Conservation (phyloP, 257 asterid species). For the Handroanthus guayacan region DNA sequence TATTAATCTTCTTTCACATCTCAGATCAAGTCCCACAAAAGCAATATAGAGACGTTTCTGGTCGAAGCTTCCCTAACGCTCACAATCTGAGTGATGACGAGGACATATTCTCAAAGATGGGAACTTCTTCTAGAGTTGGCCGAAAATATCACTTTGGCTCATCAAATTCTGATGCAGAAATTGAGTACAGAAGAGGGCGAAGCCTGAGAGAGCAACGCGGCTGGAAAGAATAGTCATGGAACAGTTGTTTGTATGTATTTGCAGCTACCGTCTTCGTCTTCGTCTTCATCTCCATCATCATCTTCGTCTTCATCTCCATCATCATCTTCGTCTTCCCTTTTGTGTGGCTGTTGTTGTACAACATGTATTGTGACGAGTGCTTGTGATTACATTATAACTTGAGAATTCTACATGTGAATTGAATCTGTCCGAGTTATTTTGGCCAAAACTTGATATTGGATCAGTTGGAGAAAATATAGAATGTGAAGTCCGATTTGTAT, state of each 20-base stretch:
- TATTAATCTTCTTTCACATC: background rate
- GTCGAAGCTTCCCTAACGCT: conserved; percentile 36
- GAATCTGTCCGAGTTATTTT: too few relatives aligned
- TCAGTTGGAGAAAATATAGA: background rate
- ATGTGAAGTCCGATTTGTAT: background rate
- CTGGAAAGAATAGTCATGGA: conserved; percentile 28
- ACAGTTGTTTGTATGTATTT: conserved; percentile 41
- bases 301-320: background rate
- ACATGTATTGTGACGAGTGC: conserved; percentile 9
- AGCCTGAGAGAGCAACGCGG: conserved; percentile 54
- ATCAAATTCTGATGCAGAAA: conserved; percentile 71
- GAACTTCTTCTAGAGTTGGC: conserved; percentile 46
- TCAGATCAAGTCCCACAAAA: conserved; percentile 48
- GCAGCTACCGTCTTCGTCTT: conserved; percentile 32
- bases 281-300: background rate
- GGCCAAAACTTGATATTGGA: background rate
- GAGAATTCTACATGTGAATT: background rate
- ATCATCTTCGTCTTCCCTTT: background rate
- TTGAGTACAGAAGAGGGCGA: conserved; percentile 70
- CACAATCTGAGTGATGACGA: conserved; percentile 59
- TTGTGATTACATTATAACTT: background rate
- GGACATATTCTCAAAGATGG: conserved; percentile 51
- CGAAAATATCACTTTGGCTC: conserved; percentile 59
- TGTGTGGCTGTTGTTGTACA: background rate
- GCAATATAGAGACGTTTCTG: conserved; percentile 39